Evolutionary conservation across 2,329 filamentous ascomycete genomes (phyloP), one percentile per base, ranked within the genome.

Genomic region (Thielaviopsis euricoi): DNA sequence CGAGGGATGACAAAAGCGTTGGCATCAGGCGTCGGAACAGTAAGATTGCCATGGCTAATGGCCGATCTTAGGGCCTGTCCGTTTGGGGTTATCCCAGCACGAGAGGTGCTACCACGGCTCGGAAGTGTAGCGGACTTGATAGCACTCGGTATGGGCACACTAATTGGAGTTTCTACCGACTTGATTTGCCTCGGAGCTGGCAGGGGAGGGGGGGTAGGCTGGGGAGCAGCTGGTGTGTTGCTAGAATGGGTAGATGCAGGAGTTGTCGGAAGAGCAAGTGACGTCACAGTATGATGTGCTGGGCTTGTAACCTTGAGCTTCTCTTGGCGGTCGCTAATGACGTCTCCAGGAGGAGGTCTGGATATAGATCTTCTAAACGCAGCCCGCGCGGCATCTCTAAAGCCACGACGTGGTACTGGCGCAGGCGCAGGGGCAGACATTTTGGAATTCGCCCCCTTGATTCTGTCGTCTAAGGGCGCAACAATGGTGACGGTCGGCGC

Each of bases 301-400:
- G 53, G 58, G 29, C 58, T 55, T 25, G 22, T 49, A 4, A 33
- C 53, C 19, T 49, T 50, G 19, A 56, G 37, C 17, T 43, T 50
- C 23, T 55, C 29, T 49, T 53, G 53, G 33, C 49, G 25, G n/a
- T 29, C 26, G 9, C 25, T 37, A 12, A 40, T n/a, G 21, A 56
- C 52, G 10, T 56, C 40, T 21, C 53, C 58, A 2, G 49, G 53
- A 6, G 58, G 58, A 33, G 58, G 53, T 21, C 53, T 49, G 25
- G 58, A 56, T 6, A 56, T 22, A 21, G 58, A 56, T 15, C 58
- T 49, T 17, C 58, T 43, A n/a, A 59, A 59, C 21, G 58, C 58
- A 17, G 53, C 53, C 26, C 53, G 53, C 29, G 58, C 58, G 46
- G 49, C 58, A 49, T 59, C 58, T 49, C 58, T 55, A 46, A 59